phyloP scores from a whole-genome alignment of 2,329 filamentous ascomycete genomes.

The Xylariaceae sp. region DNA sequence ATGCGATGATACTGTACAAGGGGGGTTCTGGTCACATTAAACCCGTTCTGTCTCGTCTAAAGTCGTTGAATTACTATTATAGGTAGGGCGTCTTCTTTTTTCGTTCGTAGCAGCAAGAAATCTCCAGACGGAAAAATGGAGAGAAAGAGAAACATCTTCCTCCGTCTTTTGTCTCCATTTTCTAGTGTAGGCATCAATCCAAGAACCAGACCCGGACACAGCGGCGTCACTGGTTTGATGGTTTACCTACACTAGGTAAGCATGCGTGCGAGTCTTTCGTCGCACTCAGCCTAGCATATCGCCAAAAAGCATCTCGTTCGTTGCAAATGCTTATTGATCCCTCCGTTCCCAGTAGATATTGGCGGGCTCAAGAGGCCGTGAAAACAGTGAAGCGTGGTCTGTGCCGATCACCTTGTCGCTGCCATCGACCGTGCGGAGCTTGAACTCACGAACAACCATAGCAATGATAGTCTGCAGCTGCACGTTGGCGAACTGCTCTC shows the following conservation, averaged over 20 bases:
- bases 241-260: background rate
- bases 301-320: background rate
- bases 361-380: conserved; percentile 64
- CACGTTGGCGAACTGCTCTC: conserved; percentile 92
- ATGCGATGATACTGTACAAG: background rate
- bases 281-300: background rate
- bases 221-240: background rate
- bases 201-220: background rate
- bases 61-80: background rate
- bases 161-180: background rate
- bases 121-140: background rate
- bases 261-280: background rate
- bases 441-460: conserved; percentile 71
- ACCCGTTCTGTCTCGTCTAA: background rate
- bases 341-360: conserved; percentile 71
- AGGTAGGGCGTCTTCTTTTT: background rate
- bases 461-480: conserved; percentile 84
- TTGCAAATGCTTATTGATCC: conserved; percentile 31
- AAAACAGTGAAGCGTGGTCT: conserved; percentile 67
- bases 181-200: background rate
- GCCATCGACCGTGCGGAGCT: conserved; percentile 71
- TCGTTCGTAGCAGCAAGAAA: background rate
- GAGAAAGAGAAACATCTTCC: background rate
- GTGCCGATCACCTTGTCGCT: conserved; percentile 62
- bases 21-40: background rate